A percentile compares a stretch with the other conserved stretches of the same genome.
Evolutionary conservation across 352 stramenopile genomes (phyloP).

Genomic region (Salisapilia sapeloensis): DNA sequence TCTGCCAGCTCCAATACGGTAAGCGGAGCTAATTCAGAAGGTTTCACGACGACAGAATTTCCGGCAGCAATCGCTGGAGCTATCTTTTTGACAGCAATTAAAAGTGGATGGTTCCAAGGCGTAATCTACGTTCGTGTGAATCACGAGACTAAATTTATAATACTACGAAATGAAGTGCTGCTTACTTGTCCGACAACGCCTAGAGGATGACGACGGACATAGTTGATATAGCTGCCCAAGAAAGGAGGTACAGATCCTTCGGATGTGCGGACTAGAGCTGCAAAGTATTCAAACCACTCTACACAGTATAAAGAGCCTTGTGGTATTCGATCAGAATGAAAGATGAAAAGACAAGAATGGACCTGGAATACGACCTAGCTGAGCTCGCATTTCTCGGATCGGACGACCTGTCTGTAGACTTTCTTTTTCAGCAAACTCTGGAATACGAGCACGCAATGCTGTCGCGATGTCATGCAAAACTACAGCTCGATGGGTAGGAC

Average conservation of each 20-base stretch:
- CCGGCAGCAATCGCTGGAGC: conserved; percentile 44
- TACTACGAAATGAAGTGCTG: background rate
- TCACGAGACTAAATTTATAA: background rate
- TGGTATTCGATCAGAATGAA: background rate
- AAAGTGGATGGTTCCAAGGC: conserved; percentile 69
- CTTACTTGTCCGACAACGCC: conserved; percentile 35
- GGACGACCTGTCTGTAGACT: conserved; percentile 38
- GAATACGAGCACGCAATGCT: conserved; percentile 13
- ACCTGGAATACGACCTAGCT: conserved; percentile 23
- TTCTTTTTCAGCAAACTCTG: conserved; percentile 35
- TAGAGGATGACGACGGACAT: conserved; percentile 29
- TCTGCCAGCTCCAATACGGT: conserved; percentile 27
- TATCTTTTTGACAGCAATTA: conserved; percentile 67
- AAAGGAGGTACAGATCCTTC: conserved; percentile 56
- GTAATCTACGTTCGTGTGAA: conserved; percentile 19
- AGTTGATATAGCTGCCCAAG: conserved; percentile 30
- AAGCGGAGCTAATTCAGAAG: conserved; percentile 61
- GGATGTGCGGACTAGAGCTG: conserved; percentile 36
- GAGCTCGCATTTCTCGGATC: conserved; percentile 38
- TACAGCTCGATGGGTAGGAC: conserved; percentile 12
- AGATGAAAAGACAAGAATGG: background rate
- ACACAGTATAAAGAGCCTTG: background rate
- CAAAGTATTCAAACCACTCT: conserved; percentile 80
- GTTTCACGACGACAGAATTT: conserved; percentile 76
- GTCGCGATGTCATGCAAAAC: conserved; percentile 22